Percentiles rank a stretch among this genome's conserved stretches.
These are phyloP conservation scores for Tuber microsphaerosporum DNA, from an alignment of 495 filamentous ascomycete genomes.

Conservation along the genomic window DNA sequence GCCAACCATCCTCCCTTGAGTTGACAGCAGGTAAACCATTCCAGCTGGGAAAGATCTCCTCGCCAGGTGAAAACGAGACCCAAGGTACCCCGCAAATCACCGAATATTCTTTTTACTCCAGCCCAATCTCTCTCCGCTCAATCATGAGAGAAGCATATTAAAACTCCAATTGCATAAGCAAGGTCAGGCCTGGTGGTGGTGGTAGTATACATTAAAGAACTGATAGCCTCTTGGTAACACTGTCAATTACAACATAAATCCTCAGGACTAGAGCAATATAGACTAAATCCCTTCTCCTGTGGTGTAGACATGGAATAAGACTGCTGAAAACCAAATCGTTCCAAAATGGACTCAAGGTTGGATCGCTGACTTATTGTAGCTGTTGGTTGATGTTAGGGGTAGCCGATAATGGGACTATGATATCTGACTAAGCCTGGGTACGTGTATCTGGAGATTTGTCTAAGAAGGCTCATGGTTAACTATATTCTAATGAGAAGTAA, in stretches of 20 bases:
- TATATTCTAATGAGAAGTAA: no score
- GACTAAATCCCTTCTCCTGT: not conserved
- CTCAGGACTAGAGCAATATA: not conserved
- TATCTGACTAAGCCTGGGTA: no score
- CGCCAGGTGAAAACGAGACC: not conserved
- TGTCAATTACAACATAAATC: not conserved
- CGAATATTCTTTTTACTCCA: not conserved
- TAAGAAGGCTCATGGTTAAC: no score
- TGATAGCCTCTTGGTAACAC: not conserved
- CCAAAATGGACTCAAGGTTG: not conserved
- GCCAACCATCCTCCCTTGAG: no score
- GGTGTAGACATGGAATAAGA: not conserved
- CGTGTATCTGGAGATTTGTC: no score
- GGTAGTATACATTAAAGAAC: not conserved
- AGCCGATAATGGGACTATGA: no score
- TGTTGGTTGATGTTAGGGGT: no score
- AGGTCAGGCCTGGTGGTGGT: not conserved
- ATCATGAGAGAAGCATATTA: not conserved
- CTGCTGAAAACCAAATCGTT: not conserved
- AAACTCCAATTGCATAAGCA: not conserved
- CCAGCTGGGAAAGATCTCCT: not conserved
- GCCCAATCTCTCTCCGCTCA: not conserved
- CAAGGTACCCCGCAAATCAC: not conserved
- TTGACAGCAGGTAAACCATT: not conserved
- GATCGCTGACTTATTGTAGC: not conserved